phyloP scores from a whole-genome alignment of 345 rosid genomes.

The Eucalyptus victrix region DNA sequence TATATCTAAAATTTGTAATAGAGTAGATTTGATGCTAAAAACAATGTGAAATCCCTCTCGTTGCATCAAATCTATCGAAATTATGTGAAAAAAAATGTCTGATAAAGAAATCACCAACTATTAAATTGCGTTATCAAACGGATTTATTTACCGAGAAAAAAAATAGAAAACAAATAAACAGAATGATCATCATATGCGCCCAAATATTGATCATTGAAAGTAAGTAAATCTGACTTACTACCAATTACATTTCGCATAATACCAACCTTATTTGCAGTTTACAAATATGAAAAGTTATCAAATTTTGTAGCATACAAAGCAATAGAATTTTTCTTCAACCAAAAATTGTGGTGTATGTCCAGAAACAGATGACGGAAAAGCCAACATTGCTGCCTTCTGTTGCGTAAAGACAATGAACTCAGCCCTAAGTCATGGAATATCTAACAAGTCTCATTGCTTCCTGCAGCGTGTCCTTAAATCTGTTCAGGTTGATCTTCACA shows the following conservation, averaged over 20 bases:
- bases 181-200: no score
- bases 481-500: slow-evolving; percentile 6
- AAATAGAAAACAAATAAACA: accelerated
- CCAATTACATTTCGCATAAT: not conserved
- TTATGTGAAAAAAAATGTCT: not conserved
- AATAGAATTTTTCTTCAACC: not conserved
- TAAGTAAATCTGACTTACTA: not conserved
- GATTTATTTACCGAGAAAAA: no score
- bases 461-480: slow-evolving; percentile 11
- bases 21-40: not conserved
- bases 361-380: not conserved
- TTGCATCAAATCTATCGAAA: not conserved
- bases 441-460: slow-evolving; percentile 8
- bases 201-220: not conserved
- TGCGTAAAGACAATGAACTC: no score
- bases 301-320: not conserved
- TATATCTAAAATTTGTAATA: not conserved
- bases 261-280: not conserved
- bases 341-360: not conserved
- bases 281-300: not conserved
- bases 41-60: not conserved
- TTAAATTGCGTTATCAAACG: no score
- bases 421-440: not conserved
- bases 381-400: not conserved
- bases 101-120: accelerated